Evolutionary conservation across 441 rosid genomes (phyloP), one percentile per base, ranked within the genome.

Genomic region (Jatropha podagrica): DNA sequence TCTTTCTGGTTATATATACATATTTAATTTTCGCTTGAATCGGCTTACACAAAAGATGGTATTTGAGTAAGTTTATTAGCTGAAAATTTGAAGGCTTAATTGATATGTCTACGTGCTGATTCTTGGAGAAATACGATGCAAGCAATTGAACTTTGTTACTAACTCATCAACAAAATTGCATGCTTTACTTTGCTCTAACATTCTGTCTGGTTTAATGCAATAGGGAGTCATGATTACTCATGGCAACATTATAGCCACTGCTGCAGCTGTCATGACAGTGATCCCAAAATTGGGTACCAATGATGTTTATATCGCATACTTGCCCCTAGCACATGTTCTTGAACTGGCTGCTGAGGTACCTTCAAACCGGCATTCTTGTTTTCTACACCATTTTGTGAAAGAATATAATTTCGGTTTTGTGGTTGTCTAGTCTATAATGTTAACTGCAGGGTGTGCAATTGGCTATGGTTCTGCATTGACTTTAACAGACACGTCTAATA

Each of bases 211-310:
- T 59, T 17, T 65, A 71, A 81, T 55, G 38, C 60, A 73, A 76
- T 82, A 95, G 98, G 99, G 99, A 70, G 99, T 93, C 76, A 95
- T 95, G 97, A 93, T 95, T 38, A 85, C 95, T 75, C 99, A 95
- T 32, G 91, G 95, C 32, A 95, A 92, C 78, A 83, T 95, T 44
- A 87, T 95, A 61, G 96, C 95, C 78, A 88, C 94, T 75, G 88
- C 90, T 74, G 95, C 99, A 58, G 99, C 88, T 61, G 97, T 92
- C 79, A 87, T 86, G 86, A 85, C 86, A 12, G 88, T 88, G 80
- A 81, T 95, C 71, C 98, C 97, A 52, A 83, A 86, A 49, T 68
- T 90, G 49, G 82, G 87, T 26, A 80, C 40, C 26, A 80, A 82
- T 72, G 96, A 95, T 74, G 85, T 81, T 42, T 95, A 85, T 71